Base-by-base conservation (phyloP, 495 filamentous ascomycete genomes). In the Ascobolus immersus region DNA sequence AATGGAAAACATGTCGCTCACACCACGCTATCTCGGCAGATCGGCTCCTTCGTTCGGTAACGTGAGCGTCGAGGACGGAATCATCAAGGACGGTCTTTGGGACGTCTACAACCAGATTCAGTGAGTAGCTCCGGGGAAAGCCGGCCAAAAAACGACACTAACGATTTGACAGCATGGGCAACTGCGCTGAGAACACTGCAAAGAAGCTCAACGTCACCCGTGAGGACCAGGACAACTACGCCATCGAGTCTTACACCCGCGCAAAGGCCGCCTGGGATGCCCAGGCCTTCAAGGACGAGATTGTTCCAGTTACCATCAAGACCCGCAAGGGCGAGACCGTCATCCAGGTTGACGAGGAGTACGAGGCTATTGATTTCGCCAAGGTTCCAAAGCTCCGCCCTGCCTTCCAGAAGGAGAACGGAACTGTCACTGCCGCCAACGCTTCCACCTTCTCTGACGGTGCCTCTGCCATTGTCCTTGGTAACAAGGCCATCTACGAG, bases 31-130 rank as follows among this genome's bases (percentile, higher is more conserved):
- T 47, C 55, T 89, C 11, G 67, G 71, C 8, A 71, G 86, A 11
- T 62, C 74, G 1, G 73, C 66, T 45, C 76, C 81, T 4, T 55
- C 77, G 0, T 90, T 92, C 43, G 86, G 86, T 21, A 68, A 89
- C 39, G 59, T 89, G 44, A 71, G 72, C 50, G 56, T 84, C 52
- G 72, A 84, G 51, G 86, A 96, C 49, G 86, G 86, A 3, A 54
- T 96, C 44, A 75, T 93, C 44, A 90, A 82, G 53, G 86, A 96
- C 48, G 86, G 86, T 6, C 57, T 96, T 24, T 91, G 80, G 66
- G 86, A 96, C 55, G 81, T 92, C 15, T 96, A 93, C 53, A 77
- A 90, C 51, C 63, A 90, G 47, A 72, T 93, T 47, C 84, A 92
- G 42, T 45, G 14, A 37, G 42, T 27, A 18, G 15, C 21, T 4